These are phyloP conservation scores for Nakazawaea wyomingensis DNA, from an alignment of 805 yeast genomes.

Conservation along the genomic window DNA sequence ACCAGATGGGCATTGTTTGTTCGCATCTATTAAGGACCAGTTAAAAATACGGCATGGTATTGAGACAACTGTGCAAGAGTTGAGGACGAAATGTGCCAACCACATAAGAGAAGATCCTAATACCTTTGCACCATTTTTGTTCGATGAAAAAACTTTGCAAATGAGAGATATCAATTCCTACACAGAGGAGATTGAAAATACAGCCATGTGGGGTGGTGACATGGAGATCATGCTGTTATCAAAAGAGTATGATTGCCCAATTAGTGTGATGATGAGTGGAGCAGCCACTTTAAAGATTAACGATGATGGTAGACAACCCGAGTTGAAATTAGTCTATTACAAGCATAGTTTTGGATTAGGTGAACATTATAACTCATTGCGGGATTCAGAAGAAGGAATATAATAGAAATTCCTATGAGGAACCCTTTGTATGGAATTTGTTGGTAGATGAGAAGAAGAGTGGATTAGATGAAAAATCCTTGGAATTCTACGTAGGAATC, in stretches of 20 bases:
- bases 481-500: too few species aligned
- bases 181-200: constrained; percentile 58
- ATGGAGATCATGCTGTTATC: constrained; percentile 83
- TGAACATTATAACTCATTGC: constrained; percentile 86
- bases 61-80: constrained; percentile 37
- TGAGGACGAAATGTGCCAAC: constrained; percentile 61
- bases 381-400: constrained; percentile 17
- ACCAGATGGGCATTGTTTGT: constrained; percentile 94
- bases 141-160: constrained; percentile 70
- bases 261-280: constrained; percentile 76
- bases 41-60: constrained; percentile 45
- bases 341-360: constrained; percentile 86
- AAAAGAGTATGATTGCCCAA: constrained; percentile 62
- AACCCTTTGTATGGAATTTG: too few species aligned
- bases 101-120: constrained; percentile 62
- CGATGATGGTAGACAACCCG: constrained; percentile 48
- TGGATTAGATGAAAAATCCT: too few species aligned
- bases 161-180: constrained; percentile 65
- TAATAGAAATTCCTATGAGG: too few species aligned
- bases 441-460: too few species aligned
- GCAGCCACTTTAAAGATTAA: constrained; percentile 61
- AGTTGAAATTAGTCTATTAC: constrained; percentile 71
- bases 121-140: constrained; percentile 74
- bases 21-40: constrained; percentile 82
- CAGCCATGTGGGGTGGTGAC: constrained; percentile 96